Evolutionary conservation across 805 yeast genomes (phyloP).

Genomic region (Sugiyamaella mastotermitis): DNA sequence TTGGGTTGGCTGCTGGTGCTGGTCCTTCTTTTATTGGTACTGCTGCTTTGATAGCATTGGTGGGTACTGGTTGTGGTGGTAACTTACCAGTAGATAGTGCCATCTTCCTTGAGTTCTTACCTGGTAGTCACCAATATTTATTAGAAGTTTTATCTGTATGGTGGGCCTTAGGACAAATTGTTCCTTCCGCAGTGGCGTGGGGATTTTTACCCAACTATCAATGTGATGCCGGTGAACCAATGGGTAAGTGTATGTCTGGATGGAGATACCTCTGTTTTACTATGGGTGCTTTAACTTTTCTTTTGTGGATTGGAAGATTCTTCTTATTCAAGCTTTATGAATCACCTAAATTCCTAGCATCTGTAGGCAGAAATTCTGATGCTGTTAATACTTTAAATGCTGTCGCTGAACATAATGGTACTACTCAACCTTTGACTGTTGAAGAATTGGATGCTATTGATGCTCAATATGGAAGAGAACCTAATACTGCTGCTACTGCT

Average conservation of each 20-base stretch:
- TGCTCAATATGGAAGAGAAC: conserved; percentile 38
- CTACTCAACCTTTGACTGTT: conserved; percentile 36
- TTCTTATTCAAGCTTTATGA: conserved; percentile 41
- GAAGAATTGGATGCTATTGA: conserved; percentile 35
- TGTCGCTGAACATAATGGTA: conserved; percentile 42
- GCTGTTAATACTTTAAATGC: conserved; percentile 39
- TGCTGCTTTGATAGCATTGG: conserved; percentile 40
- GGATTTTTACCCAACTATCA: too few relatives aligned
- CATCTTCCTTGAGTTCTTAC: conserved; percentile 46
- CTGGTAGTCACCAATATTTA: conserved; percentile 43
- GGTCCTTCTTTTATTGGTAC: conserved; percentile 37
- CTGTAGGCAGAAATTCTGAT: conserved; percentile 43
- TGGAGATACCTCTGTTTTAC: conserved; percentile 55
- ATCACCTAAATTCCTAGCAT: conserved; percentile 47
- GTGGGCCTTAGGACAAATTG: conserved; percentile 58
- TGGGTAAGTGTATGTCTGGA: conserved; percentile 44
- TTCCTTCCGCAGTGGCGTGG: too few relatives aligned
- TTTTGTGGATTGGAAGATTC: conserved; percentile 43
- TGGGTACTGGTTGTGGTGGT: conserved; percentile 45
- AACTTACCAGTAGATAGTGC: conserved; percentile 48
- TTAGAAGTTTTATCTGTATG: conserved; percentile 45
- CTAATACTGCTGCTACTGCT: too few relatives aligned
- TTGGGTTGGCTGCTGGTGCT: conserved; percentile 44
- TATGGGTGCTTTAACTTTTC: conserved; percentile 44
- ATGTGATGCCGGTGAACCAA: too few relatives aligned